These are phyloP conservation scores for Lunasporangiospora selenospora DNA, from an alignment of 192 early-diverging fungal genomes.

Conservation along the genomic window DNA sequence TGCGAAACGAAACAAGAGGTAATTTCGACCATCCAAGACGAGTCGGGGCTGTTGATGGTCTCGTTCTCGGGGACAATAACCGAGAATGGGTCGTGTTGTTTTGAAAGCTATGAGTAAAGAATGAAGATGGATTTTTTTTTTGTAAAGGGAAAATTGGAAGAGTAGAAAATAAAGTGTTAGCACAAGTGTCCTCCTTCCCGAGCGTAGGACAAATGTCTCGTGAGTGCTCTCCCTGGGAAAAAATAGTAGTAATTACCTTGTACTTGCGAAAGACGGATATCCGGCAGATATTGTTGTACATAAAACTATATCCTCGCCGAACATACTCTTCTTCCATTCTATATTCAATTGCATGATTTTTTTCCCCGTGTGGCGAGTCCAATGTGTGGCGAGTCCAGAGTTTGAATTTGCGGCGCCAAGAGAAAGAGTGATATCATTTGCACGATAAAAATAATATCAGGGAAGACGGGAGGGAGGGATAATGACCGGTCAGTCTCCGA, in stretches of 20 bases:
- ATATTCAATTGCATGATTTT: too few species aligned
- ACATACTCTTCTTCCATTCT: conserved; percentile 46
- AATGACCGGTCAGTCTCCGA: too few species aligned
- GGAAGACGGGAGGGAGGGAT: too few species aligned
- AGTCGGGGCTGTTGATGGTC: not conserved
- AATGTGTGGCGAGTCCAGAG: too few species aligned
- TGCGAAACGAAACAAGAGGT: conserved; percentile 43
- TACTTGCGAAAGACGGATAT: conserved; percentile 46
- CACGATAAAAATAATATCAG: too few species aligned
- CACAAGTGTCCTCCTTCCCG: too few species aligned
- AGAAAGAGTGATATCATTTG: too few species aligned
- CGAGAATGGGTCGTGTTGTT: conserved; percentile 40
- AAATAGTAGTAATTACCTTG: too few species aligned
- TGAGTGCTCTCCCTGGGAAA: too few species aligned
- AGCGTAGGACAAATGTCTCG: not conserved
- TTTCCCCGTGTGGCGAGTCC: too few species aligned
- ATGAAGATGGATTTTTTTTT: too few species aligned
- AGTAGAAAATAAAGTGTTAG: not conserved
- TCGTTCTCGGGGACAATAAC: conserved; percentile 26
- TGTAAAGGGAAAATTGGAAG: not conserved
- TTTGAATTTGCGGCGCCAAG: too few species aligned
- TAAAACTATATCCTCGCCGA: conserved; percentile 40
- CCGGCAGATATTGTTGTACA: conserved; percentile 46
- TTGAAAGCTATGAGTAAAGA: conserved; percentile 42
- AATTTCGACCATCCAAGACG: conserved; percentile 40